These are phyloP conservation scores for Lichenothelia convexa DNA, from an alignment of 495 filamentous ascomycete species.

Conservation along the genomic window DNA sequence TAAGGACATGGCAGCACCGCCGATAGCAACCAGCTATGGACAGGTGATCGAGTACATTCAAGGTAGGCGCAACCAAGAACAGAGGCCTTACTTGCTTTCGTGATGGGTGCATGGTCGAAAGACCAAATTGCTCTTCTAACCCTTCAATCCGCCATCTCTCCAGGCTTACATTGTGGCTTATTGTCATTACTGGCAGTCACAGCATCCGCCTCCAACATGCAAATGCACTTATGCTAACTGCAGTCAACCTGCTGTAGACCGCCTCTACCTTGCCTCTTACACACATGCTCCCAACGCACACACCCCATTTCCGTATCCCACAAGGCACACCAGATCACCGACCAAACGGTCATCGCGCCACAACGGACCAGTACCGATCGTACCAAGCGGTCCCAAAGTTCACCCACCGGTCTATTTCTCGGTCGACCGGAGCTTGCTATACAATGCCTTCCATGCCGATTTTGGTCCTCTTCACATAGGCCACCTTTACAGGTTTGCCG, in stretches of 20 bases:
- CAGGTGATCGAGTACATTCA: constrained; percentile 66
- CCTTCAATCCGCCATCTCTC: neutral
- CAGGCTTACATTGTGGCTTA: neutral
- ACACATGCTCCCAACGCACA: constrained; percentile 57
- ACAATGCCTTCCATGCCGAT: constrained; percentile 97
- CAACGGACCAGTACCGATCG: constrained; percentile 29
- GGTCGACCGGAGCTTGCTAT: constrained; percentile 77
- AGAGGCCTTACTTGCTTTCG: too few species aligned
- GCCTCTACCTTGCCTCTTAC: constrained; percentile 87
- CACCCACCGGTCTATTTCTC: constrained; percentile 80
- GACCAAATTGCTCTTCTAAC: neutral
- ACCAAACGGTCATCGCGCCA: constrained; percentile 57
- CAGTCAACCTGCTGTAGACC: constrained; percentile 37
- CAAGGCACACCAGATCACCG: constrained; percentile 41
- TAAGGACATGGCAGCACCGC: constrained; percentile 16
- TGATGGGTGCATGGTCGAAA: too few species aligned
- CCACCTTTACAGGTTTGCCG: constrained; percentile 87
- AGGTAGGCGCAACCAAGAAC: constrained; percentile 34
- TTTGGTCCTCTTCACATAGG: constrained; percentile 96
- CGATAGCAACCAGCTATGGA: constrained; percentile 35
- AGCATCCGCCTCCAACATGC: too few species aligned
- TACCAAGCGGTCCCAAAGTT: constrained; percentile 25
- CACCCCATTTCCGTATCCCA: constrained; percentile 74
- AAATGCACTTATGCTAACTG: constrained; percentile 18
- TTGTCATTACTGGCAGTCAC: constrained; percentile 11